These are phyloP conservation scores for Chalaropsis ovoidea DNA, from an alignment of 2,329 filamentous ascomycete species.

Conservation along the genomic window DNA sequence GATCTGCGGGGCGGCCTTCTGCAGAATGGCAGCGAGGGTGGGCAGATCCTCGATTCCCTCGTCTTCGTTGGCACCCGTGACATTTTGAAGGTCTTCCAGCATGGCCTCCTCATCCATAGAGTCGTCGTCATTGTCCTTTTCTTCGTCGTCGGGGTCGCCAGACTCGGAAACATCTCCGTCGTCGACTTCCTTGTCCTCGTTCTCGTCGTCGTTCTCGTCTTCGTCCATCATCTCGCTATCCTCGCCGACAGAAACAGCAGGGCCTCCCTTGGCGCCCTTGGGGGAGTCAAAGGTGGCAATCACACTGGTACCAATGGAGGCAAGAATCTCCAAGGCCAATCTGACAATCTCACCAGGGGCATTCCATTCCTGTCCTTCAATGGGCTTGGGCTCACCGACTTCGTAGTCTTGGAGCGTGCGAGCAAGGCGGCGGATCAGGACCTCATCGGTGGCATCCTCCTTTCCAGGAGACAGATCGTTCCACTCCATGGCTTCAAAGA, in stretches of 20 bases:
- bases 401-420: constrained; percentile 33
- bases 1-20: constrained; percentile 40
- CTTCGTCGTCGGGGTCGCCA: constrained; percentile 32
- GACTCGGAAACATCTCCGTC: constrained; percentile 34
- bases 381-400: constrained; percentile 19
- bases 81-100: constrained; percentile 55
- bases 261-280: constrained; percentile 27
- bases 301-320: constrained; percentile 53
- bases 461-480: constrained; percentile 42
- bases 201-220: constrained; percentile 31
- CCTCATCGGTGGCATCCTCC: constrained; percentile 42
- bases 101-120: constrained; percentile 50
- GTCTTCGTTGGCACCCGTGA: constrained; percentile 40
- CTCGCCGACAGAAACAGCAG: constrained; percentile 30
- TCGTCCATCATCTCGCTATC: constrained; percentile 31
- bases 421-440: constrained; percentile 40
- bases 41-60: constrained; percentile 42
- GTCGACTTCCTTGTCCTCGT: constrained; percentile 30
- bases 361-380: constrained; percentile 30
- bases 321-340: constrained; percentile 51
- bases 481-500: constrained; percentile 47
- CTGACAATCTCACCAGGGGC: constrained; percentile 41
- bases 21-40: constrained; percentile 42
- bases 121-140: constrained; percentile 38
- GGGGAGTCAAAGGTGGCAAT: constrained; percentile 40